Percentiles rank a stretch among this genome's conserved stretches.
Evolutionary conservation across 1,284 basidiomycete species (phyloP).

Genomic region (Xerocomus amazonicus): DNA sequence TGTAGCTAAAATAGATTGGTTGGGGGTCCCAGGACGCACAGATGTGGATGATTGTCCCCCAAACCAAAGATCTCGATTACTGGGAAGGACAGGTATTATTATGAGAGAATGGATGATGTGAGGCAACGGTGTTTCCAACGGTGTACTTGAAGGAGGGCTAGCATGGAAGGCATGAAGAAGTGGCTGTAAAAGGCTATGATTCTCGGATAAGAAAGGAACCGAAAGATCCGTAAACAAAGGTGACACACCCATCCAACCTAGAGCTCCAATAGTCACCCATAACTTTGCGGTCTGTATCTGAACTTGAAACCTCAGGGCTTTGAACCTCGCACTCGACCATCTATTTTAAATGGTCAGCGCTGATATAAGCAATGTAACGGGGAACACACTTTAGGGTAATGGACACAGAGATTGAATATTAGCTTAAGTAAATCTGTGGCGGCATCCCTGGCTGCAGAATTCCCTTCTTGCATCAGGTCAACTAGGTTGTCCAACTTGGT

Average conservation of each 20-base stretch:
- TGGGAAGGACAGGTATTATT: constrained; percentile 58
- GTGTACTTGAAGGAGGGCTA: constrained; percentile 55
- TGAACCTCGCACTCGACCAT: constrained; percentile 47
- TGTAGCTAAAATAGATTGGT: constrained; percentile 41
- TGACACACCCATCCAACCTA: constrained; percentile 61
- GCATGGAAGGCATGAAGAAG: constrained; percentile 60
- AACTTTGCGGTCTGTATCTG: constrained; percentile 32
- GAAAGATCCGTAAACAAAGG: neutral
- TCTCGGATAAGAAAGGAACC: constrained; percentile 4
- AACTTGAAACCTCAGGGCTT: constrained; percentile 27
- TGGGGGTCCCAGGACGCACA: constrained; percentile 19
- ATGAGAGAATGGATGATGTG: constrained; percentile 75
- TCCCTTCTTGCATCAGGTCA: constrained; percentile 46
- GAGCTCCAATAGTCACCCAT: constrained; percentile 67
- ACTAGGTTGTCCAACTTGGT: constrained; percentile 57
- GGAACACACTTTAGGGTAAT: constrained; percentile 56
- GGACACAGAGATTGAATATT: constrained; percentile 69
- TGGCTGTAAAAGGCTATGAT: constrained; percentile 48
- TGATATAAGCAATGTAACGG: neutral
- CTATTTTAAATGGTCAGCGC: constrained; percentile 23
- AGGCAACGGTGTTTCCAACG: constrained; percentile 63
- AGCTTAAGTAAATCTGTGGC: constrained; percentile 75
- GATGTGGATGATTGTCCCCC: constrained; percentile 15
- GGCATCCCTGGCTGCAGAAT: constrained; percentile 59
- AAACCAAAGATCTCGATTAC: constrained; percentile 53